Evolutionary conservation across 1,139 yeast species (phyloP).

Genomic region (Scheffersomyces titani): DNA sequence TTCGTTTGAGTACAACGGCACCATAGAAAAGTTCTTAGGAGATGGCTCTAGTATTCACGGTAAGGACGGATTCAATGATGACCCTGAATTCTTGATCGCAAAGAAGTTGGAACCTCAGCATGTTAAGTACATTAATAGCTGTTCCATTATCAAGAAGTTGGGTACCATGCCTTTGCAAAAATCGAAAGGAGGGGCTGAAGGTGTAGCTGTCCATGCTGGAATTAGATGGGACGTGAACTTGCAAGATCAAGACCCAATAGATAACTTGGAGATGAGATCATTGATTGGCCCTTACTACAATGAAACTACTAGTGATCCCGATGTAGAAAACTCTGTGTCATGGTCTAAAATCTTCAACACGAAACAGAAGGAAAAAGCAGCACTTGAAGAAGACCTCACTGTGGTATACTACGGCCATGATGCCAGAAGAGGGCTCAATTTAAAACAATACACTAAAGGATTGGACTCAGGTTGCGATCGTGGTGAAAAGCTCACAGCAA

Average conservation of each 20-base stretch:
- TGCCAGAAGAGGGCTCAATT: constrained; percentile 72
- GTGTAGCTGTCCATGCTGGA: constrained; percentile 78
- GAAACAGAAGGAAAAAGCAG: constrained; percentile 38
- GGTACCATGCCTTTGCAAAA: constrained; percentile 58
- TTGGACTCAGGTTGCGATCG: constrained; percentile 81
- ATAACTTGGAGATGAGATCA: constrained; percentile 63
- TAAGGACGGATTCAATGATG: constrained; percentile 39
- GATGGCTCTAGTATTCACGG: not conserved
- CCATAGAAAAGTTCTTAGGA: not conserved
- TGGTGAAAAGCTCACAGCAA: constrained; percentile 71
- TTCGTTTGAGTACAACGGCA: constrained; percentile 9
- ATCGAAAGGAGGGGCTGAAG: constrained; percentile 16
- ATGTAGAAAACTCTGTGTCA: constrained; percentile 48
- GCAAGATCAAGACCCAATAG: constrained; percentile 61
- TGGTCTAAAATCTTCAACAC: constrained; percentile 70
- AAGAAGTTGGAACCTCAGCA: constrained; percentile 60
- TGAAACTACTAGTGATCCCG: constrained; percentile 54
- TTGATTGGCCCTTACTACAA: constrained; percentile 58
- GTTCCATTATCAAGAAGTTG: constrained; percentile 63
- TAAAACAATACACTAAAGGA: constrained; percentile 70
- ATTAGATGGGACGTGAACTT: constrained; percentile 60
- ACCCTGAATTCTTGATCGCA: constrained; percentile 63
- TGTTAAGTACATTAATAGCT: constrained; percentile 54
- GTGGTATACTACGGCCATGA: constrained; percentile 91
- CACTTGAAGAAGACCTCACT: constrained; percentile 21